Percentiles rank a stretch among this genome's conserved stretches.
phyloP scores from a whole-genome alignment of 1,139 yeast species.

The Saccharomyces pastorianus region DNA sequence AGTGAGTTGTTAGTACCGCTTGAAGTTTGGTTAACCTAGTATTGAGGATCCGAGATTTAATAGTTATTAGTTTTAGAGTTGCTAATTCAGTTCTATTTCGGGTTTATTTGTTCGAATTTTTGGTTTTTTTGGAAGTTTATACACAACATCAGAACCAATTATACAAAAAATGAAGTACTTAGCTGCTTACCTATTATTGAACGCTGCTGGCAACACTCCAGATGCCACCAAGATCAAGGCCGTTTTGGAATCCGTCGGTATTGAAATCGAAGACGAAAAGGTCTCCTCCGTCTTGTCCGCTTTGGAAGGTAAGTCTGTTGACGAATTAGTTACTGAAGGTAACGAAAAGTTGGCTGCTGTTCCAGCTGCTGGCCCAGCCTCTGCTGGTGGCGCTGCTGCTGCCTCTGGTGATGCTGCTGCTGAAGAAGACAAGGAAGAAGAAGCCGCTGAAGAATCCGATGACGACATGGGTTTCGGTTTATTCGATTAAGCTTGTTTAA shows the following conservation, averaged over 20 bases:
- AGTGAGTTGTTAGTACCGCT: too few relatives aligned
- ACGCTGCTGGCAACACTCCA: conserved; percentile 80
- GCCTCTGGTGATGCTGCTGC: conserved; percentile 51
- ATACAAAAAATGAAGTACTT: conserved; percentile 57
- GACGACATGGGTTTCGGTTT: conserved; percentile 87
- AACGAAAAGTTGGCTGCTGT: conserved; percentile 74
- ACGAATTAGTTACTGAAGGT: conserved; percentile 74
- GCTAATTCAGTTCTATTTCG: too few relatives aligned
- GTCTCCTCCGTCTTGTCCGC: conserved; percentile 57
- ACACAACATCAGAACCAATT: background rate
- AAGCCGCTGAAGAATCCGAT: conserved; percentile 49
- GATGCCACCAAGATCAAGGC: conserved; percentile 63
- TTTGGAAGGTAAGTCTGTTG: conserved; percentile 69
- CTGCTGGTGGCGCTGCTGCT: conserved; percentile 49
- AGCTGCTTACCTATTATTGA: conserved; percentile 84
- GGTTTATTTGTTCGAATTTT: background rate
- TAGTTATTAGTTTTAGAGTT: background rate
- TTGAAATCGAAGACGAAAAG: conserved; percentile 71
- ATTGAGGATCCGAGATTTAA: background rate
- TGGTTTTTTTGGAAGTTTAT: background rate
- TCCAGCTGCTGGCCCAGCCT: conserved; percentile 79
- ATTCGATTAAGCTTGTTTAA: conserved; percentile 51
- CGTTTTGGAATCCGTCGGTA: conserved; percentile 68
- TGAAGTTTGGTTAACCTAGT: too few relatives aligned
- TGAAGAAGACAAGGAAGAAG: conserved; percentile 54